Evolutionary conservation across 1,139 yeast genomes (phyloP), one percentile per base, ranked within the genome.

Genomic region (Nakaseomyces glabratus): DNA sequence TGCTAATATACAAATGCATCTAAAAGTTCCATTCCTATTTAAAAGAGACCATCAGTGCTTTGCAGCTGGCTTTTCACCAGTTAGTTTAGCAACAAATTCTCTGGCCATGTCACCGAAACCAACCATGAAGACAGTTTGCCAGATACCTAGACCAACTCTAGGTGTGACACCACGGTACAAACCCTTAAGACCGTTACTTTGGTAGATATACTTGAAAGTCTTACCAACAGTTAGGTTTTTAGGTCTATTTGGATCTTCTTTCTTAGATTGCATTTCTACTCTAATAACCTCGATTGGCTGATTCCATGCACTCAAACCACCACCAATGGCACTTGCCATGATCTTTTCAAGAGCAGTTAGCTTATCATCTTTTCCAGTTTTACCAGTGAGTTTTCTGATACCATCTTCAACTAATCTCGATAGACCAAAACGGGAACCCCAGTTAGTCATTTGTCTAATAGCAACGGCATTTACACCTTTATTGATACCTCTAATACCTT

Each of bases 381-480:
- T 82, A 34, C 77, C 77, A 19, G 77, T 70, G 15, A 69, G 37
- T 32, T 65, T 68, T 55, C 85, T 76, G 52, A 90, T 85, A 7
- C 65, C 69, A 49, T 82, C 93, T 66, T 90, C 98, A 17, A 95
- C 93, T 55, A 88, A 71, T 57, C 98, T 75, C 12, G 95, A 73
- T 33, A 90, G 69, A 24, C 97, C 98, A 57, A 88, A 88, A 58
- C 98, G 73, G 19, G 96, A 85, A 36, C 98, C 98, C 98, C 98
- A 90, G 63, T 90, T 90, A 49, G 97, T 88, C 82, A 86, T 82
- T 62, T 90, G 98, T 65, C 98, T 81, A 50, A 90, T 82, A 20
- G 98, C 97, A 42, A 90, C 97, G n/a, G 98, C 98, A 57, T 90
- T 90, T 43, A 90, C 98, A 58, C 98, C 98, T 65, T 82, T 86